Evolutionary conservation across 148 eudicot species (phyloP), one percentile per base, ranked within the genome.

Genomic region (Chenopodium album): DNA sequence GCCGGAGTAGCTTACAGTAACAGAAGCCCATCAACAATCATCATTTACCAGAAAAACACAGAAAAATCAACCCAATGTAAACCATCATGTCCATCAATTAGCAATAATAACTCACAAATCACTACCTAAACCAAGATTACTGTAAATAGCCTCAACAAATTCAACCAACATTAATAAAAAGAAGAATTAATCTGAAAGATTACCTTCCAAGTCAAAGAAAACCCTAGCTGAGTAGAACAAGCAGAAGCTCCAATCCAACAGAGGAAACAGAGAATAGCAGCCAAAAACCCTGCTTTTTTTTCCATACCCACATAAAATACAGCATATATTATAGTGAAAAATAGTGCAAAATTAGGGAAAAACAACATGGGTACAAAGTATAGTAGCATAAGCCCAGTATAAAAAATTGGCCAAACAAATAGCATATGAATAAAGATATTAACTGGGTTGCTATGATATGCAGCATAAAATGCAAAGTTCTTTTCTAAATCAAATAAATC

Each of bases 401-500:
- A 94, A 2, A 89, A 79, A 75, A 94, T 90, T 70, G 97, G 98
- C 98, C 98, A 94, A 19, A 94, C 97, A 85, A 91, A 94, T 29
- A 94, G 4, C 92, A 92, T 90, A 75, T 94, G 98, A 1, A 94
- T 90, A 22, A 87, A 80, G 32, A 92, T 87, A 78, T 94, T 94
- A 8, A 87, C 73, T 79, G 92, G 91, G 89, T 94, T 92, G 84
- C 88, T 88, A 78, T 94, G 98, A 71, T 94, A 94, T 44, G 97
- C 92, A 1, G 93, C 94, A 83, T 94, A 92, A 81, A 94, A 92
- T 16, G 98, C 93, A 78, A 90, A 94, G 29, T 92, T 90, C 75
- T 85, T 83, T 79, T 94, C 98, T 26, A 94, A 88, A 89, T 94
- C 96, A 76, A 92, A 89, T 69, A 89, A 78, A 4, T 90, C 92